phyloP scores from a whole-genome alignment of 306 rosid genomes.

The Begonia peltatifolia region DNA sequence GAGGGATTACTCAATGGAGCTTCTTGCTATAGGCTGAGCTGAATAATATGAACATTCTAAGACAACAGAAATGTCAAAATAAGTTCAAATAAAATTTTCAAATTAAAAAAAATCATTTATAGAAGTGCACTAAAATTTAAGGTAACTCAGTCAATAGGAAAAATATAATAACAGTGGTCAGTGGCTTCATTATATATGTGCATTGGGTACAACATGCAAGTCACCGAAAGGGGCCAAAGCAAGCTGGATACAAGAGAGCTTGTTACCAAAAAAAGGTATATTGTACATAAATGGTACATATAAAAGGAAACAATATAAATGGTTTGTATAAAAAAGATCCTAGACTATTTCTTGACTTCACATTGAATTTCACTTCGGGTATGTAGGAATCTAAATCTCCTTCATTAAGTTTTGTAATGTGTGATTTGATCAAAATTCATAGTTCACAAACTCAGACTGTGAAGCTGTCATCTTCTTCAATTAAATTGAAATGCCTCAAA shows the following conservation, averaged over 20 bases:
- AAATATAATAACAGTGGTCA: slow-evolving; percentile 52
- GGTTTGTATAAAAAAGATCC: too few relatives aligned
- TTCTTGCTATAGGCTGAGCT: slow-evolving; percentile 61
- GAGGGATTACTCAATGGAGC: slow-evolving; percentile 45
- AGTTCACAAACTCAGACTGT: too few relatives aligned
- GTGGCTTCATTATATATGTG: slow-evolving; percentile 91
- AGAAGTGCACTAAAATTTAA: not conserved
- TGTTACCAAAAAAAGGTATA: slow-evolving; percentile 3
- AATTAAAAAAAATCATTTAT: not conserved
- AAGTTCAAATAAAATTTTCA: not conserved
- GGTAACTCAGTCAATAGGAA: too few relatives aligned
- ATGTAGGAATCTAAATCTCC: too few relatives aligned
- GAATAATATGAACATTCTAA: slow-evolving; percentile 68
- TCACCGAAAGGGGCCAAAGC: slow-evolving; percentile 90
- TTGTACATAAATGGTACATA: not conserved
- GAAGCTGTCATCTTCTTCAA: too few relatives aligned
- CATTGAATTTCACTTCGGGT: too few relatives aligned
- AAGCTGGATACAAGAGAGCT: slow-evolving; percentile 32
- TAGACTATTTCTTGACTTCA: too few relatives aligned
- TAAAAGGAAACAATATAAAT: too few relatives aligned
- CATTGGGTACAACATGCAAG: slow-evolving; percentile 63
- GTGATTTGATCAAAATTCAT: too few relatives aligned
- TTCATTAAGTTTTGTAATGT: too few relatives aligned
- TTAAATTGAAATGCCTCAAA: too few relatives aligned
- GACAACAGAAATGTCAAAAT: slow-evolving; percentile 51